Percentiles rank a stretch among this genome's conserved stretches.
Evolutionary conservation across 176 grass and related monocot species (phyloP).

Genomic region (Calamus simplicifolius): DNA sequence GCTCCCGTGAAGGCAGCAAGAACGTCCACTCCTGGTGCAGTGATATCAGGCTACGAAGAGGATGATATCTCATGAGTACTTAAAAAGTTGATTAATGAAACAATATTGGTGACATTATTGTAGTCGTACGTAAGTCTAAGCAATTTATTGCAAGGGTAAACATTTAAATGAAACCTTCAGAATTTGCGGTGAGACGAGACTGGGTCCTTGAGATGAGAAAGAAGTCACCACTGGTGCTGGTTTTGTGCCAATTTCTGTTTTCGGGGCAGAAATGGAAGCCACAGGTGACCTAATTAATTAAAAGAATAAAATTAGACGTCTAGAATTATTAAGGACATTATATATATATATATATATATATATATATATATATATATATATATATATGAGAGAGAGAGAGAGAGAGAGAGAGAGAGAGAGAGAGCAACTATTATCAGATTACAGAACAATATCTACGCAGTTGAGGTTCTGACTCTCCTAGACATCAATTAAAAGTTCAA

Average conservation of each 20-base stretch:
- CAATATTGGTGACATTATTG: not conserved
- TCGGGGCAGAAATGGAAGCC: conserved; percentile 43
- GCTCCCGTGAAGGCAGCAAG: conserved; percentile 21
- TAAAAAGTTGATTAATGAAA: not conserved
- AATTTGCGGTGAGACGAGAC: conserved; percentile 5
- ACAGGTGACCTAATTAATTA: conserved; percentile 24
- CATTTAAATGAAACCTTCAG: conserved; percentile 19
- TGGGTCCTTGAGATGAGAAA: conserved; percentile 32
- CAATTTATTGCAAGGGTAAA: too few species aligned
- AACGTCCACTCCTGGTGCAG: conserved; percentile 24
- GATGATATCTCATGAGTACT: not conserved
- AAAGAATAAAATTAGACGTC: too few species aligned
- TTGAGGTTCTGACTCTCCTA: too few species aligned
- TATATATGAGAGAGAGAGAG: too few species aligned
- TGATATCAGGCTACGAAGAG: conserved; percentile 24
- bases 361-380: too few species aligned
- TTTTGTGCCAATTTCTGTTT: conserved; percentile 1
- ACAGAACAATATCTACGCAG: too few species aligned
- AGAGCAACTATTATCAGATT: too few species aligned
- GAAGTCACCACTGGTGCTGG: conserved; percentile 14
- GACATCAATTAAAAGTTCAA: too few species aligned
- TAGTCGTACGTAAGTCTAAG: not conserved
- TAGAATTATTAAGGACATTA: too few species aligned
- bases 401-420: too few species aligned
- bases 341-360: too few species aligned